Percentiles rank a stretch among this genome's conserved stretches.
phyloP scores from a whole-genome alignment of 2,329 filamentous ascomycete genomes.

The Podosphaera xanthii region DNA sequence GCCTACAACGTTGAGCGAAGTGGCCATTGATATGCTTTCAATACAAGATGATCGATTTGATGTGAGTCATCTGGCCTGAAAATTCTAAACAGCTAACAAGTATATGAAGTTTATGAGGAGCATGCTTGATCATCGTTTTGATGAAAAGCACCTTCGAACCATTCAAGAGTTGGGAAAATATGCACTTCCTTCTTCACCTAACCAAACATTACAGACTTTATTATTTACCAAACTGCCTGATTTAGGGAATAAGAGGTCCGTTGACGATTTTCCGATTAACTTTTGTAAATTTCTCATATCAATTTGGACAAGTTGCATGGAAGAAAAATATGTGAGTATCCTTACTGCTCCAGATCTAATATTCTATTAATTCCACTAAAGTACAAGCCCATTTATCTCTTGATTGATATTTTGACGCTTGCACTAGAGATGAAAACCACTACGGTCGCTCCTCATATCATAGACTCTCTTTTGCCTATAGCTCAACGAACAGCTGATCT shows the following conservation, averaged over 20 bases:
- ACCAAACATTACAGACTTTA: constrained; percentile 38
- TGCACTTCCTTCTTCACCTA: constrained; percentile 38
- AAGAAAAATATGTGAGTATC: constrained; percentile 26
- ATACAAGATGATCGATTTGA: constrained; percentile 21
- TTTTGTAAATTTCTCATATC: constrained; percentile 40
- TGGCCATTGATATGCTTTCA: constrained; percentile 18
- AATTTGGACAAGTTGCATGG: constrained; percentile 44
- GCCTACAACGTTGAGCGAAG: constrained; percentile 12
- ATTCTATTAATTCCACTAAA: constrained; percentile 13
- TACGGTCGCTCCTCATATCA: constrained; percentile 33
- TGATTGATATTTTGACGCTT: constrained; percentile 41
- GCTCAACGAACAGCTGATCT: constrained; percentile 33
- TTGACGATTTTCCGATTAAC: constrained; percentile 31
- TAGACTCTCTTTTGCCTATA: constrained; percentile 30
- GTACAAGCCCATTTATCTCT: constrained; percentile 38
- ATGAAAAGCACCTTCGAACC: constrained; percentile 31
- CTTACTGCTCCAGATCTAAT: background rate
- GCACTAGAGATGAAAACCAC: constrained; percentile 38
- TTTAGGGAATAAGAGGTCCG: constrained; percentile 26
- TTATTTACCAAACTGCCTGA: constrained; percentile 44
- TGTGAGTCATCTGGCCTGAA: constrained; percentile 9
- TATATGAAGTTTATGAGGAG: constrained; percentile 14
- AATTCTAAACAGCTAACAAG: background rate
- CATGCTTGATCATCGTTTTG: constrained; percentile 15
- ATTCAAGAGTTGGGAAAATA: constrained; percentile 46